Base-by-base conservation (phyloP, 257 asterid genomes). In the Jasminum sambac region DNA sequence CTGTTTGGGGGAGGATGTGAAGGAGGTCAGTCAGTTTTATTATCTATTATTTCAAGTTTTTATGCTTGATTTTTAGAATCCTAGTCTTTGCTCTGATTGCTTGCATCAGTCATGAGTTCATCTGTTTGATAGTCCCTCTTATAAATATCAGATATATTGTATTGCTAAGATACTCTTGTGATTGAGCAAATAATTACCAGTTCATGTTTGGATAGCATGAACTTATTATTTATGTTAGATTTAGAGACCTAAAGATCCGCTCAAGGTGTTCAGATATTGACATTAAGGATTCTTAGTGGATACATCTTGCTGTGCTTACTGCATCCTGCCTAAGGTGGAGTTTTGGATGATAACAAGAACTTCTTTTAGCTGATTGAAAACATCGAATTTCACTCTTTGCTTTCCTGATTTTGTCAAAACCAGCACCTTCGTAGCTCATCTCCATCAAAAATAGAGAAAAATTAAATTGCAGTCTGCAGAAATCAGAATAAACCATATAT, bases 1-100 rank as follows among this genome's bases (percentile, higher is more conserved):
- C 88, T 94, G 68, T 94, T 87, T 58, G 98, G 98, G 25, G 97
- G 98, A 11, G 98, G 98, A 37, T 87, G 92, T 63, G 86, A 89
- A 50, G 98, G 98, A 84, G 98, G 98, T 93, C 14, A 60, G 84
- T 84, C 11, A 16, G 0, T 52, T 55, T 9, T 71, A 61, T 23
- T 8, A n/a, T n/a, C n/a, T 64, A 12, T 9, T 24, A 11, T 21
- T 19, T n/a, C 66, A 7, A 5, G 8, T 13, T 34, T 48, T 21
- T 14, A 5, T 63, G 16, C 43, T 60, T 50, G 21, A 14, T 34
- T 34, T 24, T 50, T 9, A 30, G 13, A 6, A 11, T 16, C 34
- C 62, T 55, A 23, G 21, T 55, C 36, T 55, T 55, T 55, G n/a
- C 9, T 55, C 62, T 55, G 34, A 19, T 55, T 8, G 26, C 23